Base-by-base conservation (phyloP, 345 rosid species). In the Gossypium mustelinum region DNA sequence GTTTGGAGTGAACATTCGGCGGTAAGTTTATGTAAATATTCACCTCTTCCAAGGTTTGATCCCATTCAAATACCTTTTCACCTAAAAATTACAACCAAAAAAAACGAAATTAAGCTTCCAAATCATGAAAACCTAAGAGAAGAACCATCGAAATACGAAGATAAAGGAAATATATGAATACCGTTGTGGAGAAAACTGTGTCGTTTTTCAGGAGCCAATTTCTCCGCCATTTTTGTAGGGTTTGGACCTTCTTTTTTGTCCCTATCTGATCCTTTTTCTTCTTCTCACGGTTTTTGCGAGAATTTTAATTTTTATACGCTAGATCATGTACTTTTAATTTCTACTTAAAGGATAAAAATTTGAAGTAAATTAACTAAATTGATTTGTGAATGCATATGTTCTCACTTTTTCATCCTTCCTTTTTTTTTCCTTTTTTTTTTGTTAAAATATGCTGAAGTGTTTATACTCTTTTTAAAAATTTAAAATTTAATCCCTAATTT, bases 41-140 rank as follows among this genome's bases (percentile, higher is more conserved):
- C 27, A 92, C 91, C 82, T 93, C 98, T 2, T 93, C 97, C 45
- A 93, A 82, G 78, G 92, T 92, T 86, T 95, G 97, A 84, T 95
- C 97, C 98, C 98, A 93, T 71, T 95, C 97, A 75, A 91, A 93
- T 17, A 93, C 97, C 77, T 86, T 88, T 70, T 91, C 86, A 45
- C 86, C 98, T 93, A 71, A 69, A 68, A 64, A 41, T 22, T 52
- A 18, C 16, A 48, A 48, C 13, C 0, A 29, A 29, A 52, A 54
- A n/a, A 55, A 0, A 12, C 1, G 41, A 59, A 9, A 9, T 9
- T 0, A 50, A 55, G 48, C 51, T 7, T 44, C 13, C 8, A 20
- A 27, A 44, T 11, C 25, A 58, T 45, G 20, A 55, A 7, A 3
- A 17, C 34, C 66, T 6, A 45, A 56, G 25, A 64, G 1, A 22